A percentile compares a stretch with the other conserved stretches of the same genome.
phyloP scores from a whole-genome alignment of 2,329 filamentous ascomycete species.

The Chaetoscypha palmicola region DNA sequence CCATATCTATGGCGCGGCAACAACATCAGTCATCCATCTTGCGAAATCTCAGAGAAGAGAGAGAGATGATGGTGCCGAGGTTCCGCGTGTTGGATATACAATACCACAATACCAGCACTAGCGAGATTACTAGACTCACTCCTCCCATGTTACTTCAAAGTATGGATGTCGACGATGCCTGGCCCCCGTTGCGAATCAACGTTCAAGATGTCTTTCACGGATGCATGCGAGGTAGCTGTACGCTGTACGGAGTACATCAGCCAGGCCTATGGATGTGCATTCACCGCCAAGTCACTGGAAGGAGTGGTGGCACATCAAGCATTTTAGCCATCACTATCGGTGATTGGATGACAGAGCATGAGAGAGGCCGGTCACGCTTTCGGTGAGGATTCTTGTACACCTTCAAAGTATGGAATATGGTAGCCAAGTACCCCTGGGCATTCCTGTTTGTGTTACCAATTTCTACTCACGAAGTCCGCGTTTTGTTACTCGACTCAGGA shows the following conservation, averaged over 20 bases:
- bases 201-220: no score
- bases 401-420: no score
- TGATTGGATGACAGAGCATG: background rate
- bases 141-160: background rate
- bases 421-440: background rate
- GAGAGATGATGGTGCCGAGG: background rate
- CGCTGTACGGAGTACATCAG: no score
- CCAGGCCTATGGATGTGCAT: no score
- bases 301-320: background rate
- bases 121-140: background rate
- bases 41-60: no score
- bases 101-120: background rate
- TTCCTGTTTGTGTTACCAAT: background rate
- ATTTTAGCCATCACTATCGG: background rate
- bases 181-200: no score
- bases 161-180: background rate
- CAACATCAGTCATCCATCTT: background rate
- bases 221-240: background rate
- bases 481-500: background rate
- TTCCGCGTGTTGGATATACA: background rate
- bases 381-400: background rate
- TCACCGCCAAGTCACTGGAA: background rate
- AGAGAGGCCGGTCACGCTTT: background rate
- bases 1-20: background rate
- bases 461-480: background rate